Percentiles rank a stretch among this genome's conserved stretches.
These are phyloP conservation scores for Vachellia pachyceras DNA, from an alignment of 306 rosid species.

Conservation along the genomic window DNA sequence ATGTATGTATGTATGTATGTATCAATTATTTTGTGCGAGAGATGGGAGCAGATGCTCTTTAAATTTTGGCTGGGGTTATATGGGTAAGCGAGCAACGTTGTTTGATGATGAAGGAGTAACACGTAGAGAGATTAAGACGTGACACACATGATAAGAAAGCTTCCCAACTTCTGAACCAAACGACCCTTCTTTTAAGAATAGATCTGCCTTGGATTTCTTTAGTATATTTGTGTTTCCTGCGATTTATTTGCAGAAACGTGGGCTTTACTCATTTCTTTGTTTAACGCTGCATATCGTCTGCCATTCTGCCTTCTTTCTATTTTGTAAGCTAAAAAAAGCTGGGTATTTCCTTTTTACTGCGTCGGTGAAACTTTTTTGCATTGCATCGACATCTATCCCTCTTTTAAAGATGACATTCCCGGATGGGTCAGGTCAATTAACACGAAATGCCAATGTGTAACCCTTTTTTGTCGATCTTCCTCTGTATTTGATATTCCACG, in stretches of 20 bases:
- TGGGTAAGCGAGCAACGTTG: slow-evolving; percentile 69
- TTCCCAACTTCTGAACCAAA: slow-evolving; percentile 53
- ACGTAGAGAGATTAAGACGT: slow-evolving; percentile 54
- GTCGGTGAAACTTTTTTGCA: not conserved
- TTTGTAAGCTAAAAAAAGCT: not conserved
- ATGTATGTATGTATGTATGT: not conserved
- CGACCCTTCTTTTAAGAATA: slow-evolving; percentile 75
- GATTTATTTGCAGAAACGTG: slow-evolving; percentile 39
- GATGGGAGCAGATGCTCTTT: slow-evolving; percentile 6
- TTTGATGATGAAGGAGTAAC: slow-evolving; percentile 48
- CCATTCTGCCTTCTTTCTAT: not conserved
- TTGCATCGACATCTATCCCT: not conserved
- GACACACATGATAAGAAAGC: slow-evolving; percentile 72
- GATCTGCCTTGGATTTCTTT: slow-evolving; percentile 46
- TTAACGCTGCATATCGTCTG: not conserved
- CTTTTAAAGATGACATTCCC: not conserved
- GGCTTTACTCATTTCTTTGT: slow-evolving; percentile 15
- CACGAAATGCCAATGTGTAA: not conserved
- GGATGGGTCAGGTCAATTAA: not conserved
- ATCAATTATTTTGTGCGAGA: not conserved
- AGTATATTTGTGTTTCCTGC: not conserved
- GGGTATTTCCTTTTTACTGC: not conserved
- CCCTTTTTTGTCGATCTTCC: not conserved
- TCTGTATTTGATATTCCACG: not conserved
- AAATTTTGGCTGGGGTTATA: slow-evolving; percentile 27